Conservation (phyloP, 805 yeast genomes). For the Danielozyma ontarioensis region DNA sequence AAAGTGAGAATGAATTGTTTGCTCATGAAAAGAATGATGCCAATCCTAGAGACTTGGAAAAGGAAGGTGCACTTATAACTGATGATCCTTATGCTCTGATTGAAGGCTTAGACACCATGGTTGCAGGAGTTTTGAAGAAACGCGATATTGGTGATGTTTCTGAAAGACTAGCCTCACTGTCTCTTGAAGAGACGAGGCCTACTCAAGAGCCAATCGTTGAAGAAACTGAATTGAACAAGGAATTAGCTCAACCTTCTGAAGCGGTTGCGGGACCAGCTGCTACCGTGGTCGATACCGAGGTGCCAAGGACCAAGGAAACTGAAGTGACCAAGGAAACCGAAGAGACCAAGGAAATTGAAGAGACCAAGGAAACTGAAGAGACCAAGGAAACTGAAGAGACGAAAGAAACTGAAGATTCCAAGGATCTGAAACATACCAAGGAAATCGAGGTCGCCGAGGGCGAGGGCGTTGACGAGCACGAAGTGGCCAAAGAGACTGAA, state of each 20-base stretch:
- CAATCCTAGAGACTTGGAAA: conserved; percentile 38
- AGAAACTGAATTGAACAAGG: conserved; percentile 14
- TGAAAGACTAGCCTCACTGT: too few species aligned
- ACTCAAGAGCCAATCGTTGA: conserved; percentile 1
- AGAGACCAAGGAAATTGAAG: not conserved
- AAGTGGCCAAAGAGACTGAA: too few species aligned
- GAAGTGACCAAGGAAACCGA: conserved; percentile 3
- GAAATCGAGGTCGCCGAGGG: not conserved
- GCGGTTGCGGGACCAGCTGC: conserved; percentile 1
- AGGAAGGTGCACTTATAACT: conserved; percentile 52
- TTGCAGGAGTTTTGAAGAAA: conserved; percentile 44
- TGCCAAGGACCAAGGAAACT: conserved; percentile 1
- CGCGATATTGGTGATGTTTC: conserved; percentile 19
- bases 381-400: conserved; percentile 4
- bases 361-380: too few species aligned
- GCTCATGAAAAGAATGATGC: conserved; percentile 25
- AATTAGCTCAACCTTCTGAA: conserved; percentile 11
- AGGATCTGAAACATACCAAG: not conserved
- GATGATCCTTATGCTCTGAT: conserved; percentile 47
- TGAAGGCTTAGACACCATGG: conserved; percentile 46
- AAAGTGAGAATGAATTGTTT: conserved; percentile 17
- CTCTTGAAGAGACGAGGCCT: too few species aligned
- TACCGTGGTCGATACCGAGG: conserved; percentile 1
- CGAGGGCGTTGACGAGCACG: conserved; percentile 12
- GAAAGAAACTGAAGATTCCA: conserved; percentile 7